A percentile compares a stretch with the other conserved stretches of the same genome.
These are phyloP conservation scores for Penicillium sp. DNA, from an alignment of 2,329 filamentous ascomycete species.

Conservation along the genomic window DNA sequence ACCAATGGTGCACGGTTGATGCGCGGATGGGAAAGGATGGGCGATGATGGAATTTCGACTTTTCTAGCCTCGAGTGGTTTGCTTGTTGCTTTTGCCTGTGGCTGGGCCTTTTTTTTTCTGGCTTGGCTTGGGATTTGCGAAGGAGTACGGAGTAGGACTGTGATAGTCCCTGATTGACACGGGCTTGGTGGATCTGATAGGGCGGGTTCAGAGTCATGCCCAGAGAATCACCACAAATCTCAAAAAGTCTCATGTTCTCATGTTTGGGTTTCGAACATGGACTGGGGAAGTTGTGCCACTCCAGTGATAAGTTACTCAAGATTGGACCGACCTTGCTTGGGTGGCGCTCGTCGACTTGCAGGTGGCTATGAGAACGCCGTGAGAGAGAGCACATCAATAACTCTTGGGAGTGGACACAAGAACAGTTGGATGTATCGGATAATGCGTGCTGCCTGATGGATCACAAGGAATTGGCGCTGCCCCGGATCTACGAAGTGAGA, in stretches of 20 bases:
- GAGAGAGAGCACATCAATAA: slow-evolving; percentile 7
- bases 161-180: slow-evolving; percentile 3
- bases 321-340: slow-evolving; percentile 24
- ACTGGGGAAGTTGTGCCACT: not conserved
- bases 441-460: slow-evolving; percentile 16
- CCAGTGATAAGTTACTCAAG: slow-evolving; percentile 7
- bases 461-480: slow-evolving; percentile 19
- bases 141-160: not conserved
- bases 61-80: slow-evolving; percentile 11
- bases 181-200: not conserved
- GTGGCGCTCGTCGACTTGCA: slow-evolving; percentile 16
- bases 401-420: not conserved
- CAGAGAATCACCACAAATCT: not conserved
- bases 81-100: not conserved
- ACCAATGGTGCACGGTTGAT: slow-evolving; percentile 22
- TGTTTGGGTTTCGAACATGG: not conserved
- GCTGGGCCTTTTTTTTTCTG: not conserved
- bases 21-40: slow-evolving; percentile 12
- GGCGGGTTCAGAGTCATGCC: not conserved
- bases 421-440: slow-evolving; percentile 22
- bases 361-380: slow-evolving; percentile 10
- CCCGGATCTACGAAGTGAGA: slow-evolving; percentile 18
- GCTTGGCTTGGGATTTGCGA: not conserved
- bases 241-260: slow-evolving; percentile 1
- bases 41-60: slow-evolving; percentile 14